Evolutionary conservation across 108 stramenopile species (phyloP), one percentile per base, ranked within the genome.

Genomic region (Licmophora abbreviata): DNA sequence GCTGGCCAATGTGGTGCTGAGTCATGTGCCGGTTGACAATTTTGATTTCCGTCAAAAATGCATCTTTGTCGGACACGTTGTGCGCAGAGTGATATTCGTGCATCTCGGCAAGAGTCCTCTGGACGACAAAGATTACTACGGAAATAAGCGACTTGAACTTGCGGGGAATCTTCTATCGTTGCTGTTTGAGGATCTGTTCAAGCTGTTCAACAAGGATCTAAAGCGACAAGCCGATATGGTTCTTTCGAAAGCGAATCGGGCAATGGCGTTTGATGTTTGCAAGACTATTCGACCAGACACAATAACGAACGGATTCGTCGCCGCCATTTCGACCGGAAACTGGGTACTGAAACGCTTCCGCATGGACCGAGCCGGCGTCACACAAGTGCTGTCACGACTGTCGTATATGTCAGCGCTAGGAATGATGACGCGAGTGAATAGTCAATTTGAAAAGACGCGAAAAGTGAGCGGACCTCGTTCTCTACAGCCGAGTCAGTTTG

Each of bases 401-500:
- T 97, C 99, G 1, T 99, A 97, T 64, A 96, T 95, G 11, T 97
- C 97, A 15, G 82, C 96, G 1, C 68, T 99, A 33, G 95, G 94
- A n/a, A 96, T 98, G 66, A 80, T 99, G 48, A 77, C 96, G 64
- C 90, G 99, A 32, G 79, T 94, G 56, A 99, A 98, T 75, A 97
- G 97, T 8, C 99, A 96, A 2, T 73, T 99, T 29, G 96, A 94
- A 9, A 69, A 94, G 51, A 97, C 95, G 34, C 96, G 99, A 54
- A 99, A 99, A 60, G 95, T 95, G 59, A 95, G 96, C 5, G 90
- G 91, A 64, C 99, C 99, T 23, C 94, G 99, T 31, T 94, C 95
- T 68, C 77, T 99, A 31, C 99, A 99, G 75, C 95, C 95, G 63
- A 95, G 97, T 44, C 99, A 99, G 56, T 99, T 96, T 96, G 99